A percentile compares a stretch with the other conserved stretches of the same genome.
These are phyloP conservation scores for Tolypocladium endophyticum DNA, from an alignment of 2,329 filamentous ascomycete species.

Conservation along the genomic window DNA sequence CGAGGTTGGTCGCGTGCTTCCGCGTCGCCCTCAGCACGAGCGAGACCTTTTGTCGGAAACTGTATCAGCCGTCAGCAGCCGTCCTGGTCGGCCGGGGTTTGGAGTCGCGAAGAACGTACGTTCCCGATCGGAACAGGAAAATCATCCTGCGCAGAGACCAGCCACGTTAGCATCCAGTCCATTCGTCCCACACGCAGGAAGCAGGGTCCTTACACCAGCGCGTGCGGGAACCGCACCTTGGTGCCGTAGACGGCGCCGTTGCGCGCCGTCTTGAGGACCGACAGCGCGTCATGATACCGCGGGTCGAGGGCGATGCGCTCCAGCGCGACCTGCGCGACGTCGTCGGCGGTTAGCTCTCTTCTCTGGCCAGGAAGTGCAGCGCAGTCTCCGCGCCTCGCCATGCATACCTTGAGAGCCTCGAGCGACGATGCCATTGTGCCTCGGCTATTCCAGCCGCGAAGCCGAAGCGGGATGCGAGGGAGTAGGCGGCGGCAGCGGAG, in stretches of 20 bases:
- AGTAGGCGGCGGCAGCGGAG: background rate
- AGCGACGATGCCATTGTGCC: conserved; percentile 11
- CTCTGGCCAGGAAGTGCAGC: background rate
- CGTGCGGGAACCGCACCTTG: conserved; percentile 97
- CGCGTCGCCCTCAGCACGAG: conserved; percentile 78
- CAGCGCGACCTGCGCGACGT: conserved; percentile 44
- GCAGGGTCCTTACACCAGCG: conserved; percentile 56
- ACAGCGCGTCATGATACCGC: conserved; percentile 72
- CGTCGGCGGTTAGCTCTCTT: background rate
- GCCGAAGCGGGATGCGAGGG: background rate
- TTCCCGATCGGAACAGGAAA: conserved; percentile 87
- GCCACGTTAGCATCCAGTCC: background rate
- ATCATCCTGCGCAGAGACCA: conserved; percentile 59
- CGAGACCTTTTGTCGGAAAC: conserved; percentile 62
- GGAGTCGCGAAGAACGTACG: conserved; percentile 32
- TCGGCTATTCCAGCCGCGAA: conserved; percentile 2
- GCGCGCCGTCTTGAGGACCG: conserved; percentile 82
- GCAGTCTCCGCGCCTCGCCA: background rate
- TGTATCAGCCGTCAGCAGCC: conserved; percentile 14
- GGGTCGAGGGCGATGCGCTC: conserved; percentile 76
- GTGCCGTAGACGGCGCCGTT: conserved; percentile 96
- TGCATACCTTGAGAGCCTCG: conserved; percentile 12
- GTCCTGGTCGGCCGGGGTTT: background rate
- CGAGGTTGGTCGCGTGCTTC: conserved; percentile 85
- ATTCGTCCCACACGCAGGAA: background rate